Conservation (phyloP, 306 rosid genomes). For the Oxytropis ochrocephala region DNA sequence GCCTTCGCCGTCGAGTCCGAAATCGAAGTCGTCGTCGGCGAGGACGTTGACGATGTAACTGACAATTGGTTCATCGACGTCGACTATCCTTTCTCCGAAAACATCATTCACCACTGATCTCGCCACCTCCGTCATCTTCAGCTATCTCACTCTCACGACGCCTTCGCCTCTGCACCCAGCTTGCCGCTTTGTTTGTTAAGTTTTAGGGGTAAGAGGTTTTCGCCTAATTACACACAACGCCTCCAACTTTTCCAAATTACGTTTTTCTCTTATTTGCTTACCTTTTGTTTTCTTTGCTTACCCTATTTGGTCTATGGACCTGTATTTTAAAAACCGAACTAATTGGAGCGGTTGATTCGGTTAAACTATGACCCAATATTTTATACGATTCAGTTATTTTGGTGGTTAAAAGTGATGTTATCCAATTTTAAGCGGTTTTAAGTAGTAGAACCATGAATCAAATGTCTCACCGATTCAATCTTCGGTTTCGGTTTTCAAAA, state of each 20-base stretch:
- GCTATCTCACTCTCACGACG: background rate
- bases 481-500: too few relatives aligned
- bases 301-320: too few relatives aligned
- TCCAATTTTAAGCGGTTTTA: too few relatives aligned
- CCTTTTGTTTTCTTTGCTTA: too few relatives aligned
- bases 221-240: background rate
- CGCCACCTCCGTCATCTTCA: conserved; percentile 78
- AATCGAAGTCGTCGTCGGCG: conserved; percentile 95
- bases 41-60: conserved; percentile 91
- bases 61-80: conserved; percentile 78
- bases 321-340: too few relatives aligned
- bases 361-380: too few relatives aligned
- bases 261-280: background rate
- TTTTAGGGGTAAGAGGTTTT: background rate
- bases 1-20: conserved; percentile 86
- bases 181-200: background rate
- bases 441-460: too few relatives aligned
- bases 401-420: too few relatives aligned
- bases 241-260: background rate
- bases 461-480: too few relatives aligned
- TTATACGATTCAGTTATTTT: too few relatives aligned
- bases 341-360: too few relatives aligned
- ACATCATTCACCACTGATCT: conserved; percentile 88
- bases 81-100: conserved; percentile 56
- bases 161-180: background rate